phyloP scores from a whole-genome alignment of 2,329 filamentous ascomycete genomes.

The Fusarium tanahbumbuense region DNA sequence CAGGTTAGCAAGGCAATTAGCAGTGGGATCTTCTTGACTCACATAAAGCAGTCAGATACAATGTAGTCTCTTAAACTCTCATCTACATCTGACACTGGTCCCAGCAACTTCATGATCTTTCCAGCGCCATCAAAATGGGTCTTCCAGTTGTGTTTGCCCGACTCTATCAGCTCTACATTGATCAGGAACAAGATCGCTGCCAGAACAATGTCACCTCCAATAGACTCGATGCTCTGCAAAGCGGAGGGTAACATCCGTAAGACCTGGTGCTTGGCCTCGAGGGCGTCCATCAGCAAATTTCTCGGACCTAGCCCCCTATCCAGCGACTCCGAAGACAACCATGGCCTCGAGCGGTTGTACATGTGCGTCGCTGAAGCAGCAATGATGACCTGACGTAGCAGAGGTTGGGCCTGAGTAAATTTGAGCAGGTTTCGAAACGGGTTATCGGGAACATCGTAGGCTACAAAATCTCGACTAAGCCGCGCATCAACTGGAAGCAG shows the following conservation, averaged over 20 bases:
- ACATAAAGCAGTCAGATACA: slow-evolving; percentile 62
- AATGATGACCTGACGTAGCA: slow-evolving; percentile 60
- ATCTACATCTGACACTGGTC: slow-evolving; percentile 49
- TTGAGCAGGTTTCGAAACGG: slow-evolving; percentile 60
- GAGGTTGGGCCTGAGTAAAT: slow-evolving; percentile 55
- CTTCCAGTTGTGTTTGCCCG: slow-evolving; percentile 60
- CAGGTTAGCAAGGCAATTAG: slow-evolving; percentile 15
- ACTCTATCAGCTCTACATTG: slow-evolving; percentile 63
- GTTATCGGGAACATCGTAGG: slow-evolving; percentile 59
- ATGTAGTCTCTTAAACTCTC: slow-evolving; percentile 58
- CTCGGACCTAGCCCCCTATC: slow-evolving; percentile 43
- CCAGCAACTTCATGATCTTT: slow-evolving; percentile 57
- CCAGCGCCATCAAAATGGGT: slow-evolving; percentile 60
- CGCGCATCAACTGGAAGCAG: slow-evolving; percentile 57
- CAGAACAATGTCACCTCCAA: slow-evolving; percentile 56
- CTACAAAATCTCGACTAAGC: slow-evolving; percentile 65
- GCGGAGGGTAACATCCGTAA: slow-evolving; percentile 56
- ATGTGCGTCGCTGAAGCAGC: slow-evolving; percentile 62
- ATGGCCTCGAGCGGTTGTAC: slow-evolving; percentile 55
- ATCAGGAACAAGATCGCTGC: slow-evolving; percentile 62
- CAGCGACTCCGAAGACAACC: slow-evolving; percentile 45
- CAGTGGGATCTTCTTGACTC: slow-evolving; percentile 25
- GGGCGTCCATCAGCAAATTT: slow-evolving; percentile 56
- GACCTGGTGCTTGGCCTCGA: slow-evolving; percentile 60
- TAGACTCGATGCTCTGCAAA: slow-evolving; percentile 53